Base-by-base conservation (phyloP, 2,329 filamentous ascomycete species). In the Juglanconis sp. region DNA sequence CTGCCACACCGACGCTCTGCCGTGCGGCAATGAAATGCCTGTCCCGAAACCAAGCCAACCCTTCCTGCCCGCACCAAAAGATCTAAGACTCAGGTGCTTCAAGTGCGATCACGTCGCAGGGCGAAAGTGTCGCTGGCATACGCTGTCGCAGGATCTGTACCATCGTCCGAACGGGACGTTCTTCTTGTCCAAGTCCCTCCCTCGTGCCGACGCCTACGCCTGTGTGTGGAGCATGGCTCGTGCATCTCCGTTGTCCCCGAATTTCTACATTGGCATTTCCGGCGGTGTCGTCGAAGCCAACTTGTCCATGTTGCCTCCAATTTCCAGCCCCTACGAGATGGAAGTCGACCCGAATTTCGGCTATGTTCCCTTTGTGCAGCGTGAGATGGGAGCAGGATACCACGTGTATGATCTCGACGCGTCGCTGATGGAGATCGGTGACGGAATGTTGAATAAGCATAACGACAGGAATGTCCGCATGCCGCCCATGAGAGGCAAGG, bases 141-240 rank as follows among this genome's bases (percentile, higher is more conserved):
- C 70, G 0, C 69, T 77, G 5, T 79, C 79, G 0, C 69, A 70
- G 3, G 65, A 70, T 38, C 69, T 78, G 44, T 76, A 74, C 65
- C 81, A 79, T 70, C 76, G 81, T 0, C 81, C 81, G 1, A 83
- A 84, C 64, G 76, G 74, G 51, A 79, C 75, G 7, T 68, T 81
- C 32, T 79, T 79, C 68, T 70, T 83, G n/a, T 73, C 73, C 2
- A 68, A 66, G 7, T 63, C 70, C 2, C 64, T 68, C 0, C 69
- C 70, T 49, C 66, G 59, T 3, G 62, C 47, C 6, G 35, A 46
- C 38, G 51, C 60, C 40, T 36, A 49, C 42, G 58, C 68, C 64
- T 56, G 74, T 8, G 70, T 83, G 30, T 80, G 80, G 69, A 78
- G 78, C 8, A 72, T 85, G 1, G 76, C 78, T 9, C 79, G 79